Conservation (phyloP, 495 filamentous ascomycete genomes). For the Neurospora africana region DNA sequence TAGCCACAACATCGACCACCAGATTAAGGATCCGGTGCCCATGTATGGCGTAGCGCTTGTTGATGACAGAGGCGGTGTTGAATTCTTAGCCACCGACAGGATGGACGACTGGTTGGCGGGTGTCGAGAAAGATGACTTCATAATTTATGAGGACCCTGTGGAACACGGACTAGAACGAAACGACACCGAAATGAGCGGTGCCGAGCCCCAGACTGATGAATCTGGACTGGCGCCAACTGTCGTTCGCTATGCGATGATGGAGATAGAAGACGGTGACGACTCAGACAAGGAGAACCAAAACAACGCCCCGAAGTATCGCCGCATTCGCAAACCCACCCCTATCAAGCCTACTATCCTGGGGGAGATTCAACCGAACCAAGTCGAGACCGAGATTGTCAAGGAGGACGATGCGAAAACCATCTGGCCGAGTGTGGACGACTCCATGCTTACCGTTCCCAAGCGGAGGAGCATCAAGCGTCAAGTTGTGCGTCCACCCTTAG, state of each 20-base stretch:
- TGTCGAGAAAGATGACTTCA: background rate
- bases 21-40: background rate
- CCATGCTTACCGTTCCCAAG: background rate
- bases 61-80: background rate
- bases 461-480: background rate
- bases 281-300: background rate
- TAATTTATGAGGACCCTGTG: background rate
- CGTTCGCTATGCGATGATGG: background rate
- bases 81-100: background rate
- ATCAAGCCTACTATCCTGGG: background rate
- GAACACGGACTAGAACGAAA: background rate
- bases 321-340: background rate
- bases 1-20: background rate
- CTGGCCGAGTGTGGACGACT: background rate
- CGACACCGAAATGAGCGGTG: background rate
- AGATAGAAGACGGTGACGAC: background rate
- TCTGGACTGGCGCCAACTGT: background rate
- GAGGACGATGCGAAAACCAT: background rate
- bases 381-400: background rate
- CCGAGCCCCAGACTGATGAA: background rate
- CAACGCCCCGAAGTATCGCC: background rate
- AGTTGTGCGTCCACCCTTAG: background rate
- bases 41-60: background rate
- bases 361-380: background rate
- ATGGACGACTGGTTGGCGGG: background rate